phyloP scores from a whole-genome alignment of 139 green algal genomes.

The Chlorella vulgaris region DNA sequence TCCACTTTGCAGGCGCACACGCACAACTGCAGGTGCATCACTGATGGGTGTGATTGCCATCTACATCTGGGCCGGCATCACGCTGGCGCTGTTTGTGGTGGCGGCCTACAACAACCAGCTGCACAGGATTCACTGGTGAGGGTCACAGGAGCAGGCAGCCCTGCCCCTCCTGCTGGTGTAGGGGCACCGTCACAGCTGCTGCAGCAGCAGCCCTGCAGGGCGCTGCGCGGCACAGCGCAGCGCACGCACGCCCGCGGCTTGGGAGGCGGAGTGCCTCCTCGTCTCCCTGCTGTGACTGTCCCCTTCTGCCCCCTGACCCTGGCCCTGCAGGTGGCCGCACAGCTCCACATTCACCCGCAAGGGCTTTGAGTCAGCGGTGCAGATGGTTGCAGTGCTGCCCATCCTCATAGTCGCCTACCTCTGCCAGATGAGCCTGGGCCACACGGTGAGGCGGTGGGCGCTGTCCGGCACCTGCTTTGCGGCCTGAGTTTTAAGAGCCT shows the following conservation, averaged over 20 bases:
- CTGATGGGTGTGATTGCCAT: constrained; percentile 33
- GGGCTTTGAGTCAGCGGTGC: constrained; percentile 38
- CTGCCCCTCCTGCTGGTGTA: neutral
- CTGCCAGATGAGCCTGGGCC: constrained; percentile 30
- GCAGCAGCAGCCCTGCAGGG: too few species aligned
- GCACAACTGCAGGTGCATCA: constrained; percentile 24
- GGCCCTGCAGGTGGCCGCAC: constrained; percentile 37
- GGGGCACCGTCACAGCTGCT: neutral
- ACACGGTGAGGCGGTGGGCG: neutral
- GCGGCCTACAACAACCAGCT: constrained; percentile 29
- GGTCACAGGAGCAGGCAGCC: neutral
- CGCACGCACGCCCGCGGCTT: too few species aligned
- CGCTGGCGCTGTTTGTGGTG: constrained; percentile 30
- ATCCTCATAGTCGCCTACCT: constrained; percentile 34
- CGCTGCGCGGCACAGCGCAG: too few species aligned
- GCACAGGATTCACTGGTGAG: constrained; percentile 35
- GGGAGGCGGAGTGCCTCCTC: too few species aligned
- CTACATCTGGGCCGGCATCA: constrained; percentile 28
- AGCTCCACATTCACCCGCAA: constrained; percentile 7
- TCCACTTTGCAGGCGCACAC: neutral
- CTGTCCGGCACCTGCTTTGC: too few species aligned
- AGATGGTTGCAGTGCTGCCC: constrained; percentile 35
- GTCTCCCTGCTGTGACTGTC: too few species aligned
- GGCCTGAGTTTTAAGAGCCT: too few species aligned
- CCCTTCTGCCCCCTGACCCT: neutral